These are phyloP conservation scores for Xylaria digitata DNA, from an alignment of 2,329 filamentous ascomycete genomes.

Conservation along the genomic window DNA sequence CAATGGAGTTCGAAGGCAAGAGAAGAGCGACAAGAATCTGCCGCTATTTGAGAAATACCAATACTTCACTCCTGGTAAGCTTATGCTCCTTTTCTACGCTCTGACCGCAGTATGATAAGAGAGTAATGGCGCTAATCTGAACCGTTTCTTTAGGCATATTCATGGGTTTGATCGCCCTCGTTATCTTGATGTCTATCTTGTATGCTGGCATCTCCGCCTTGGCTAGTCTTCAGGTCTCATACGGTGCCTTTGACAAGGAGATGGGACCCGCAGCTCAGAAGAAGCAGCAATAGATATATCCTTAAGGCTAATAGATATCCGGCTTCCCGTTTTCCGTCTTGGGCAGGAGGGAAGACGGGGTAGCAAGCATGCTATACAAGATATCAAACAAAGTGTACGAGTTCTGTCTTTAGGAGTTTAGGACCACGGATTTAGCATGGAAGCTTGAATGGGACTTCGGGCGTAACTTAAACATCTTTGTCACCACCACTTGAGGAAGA, in stretches of 20 bases:
- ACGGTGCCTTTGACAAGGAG: conserved; percentile 96
- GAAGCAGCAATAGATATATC: conserved; percentile 68
- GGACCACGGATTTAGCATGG: conserved; percentile 33
- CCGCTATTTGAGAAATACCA: conserved; percentile 92
- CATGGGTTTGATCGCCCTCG: conserved; percentile 78
- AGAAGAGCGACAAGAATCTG: conserved; percentile 58
- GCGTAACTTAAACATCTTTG: conserved; percentile 15
- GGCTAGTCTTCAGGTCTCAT: conserved; percentile 85
- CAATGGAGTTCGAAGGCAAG: conserved; percentile 48
- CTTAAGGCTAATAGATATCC: conserved; percentile 13
- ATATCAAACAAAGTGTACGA: conserved; percentile 36
- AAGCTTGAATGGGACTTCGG: conserved; percentile 26
- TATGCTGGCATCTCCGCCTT: conserved; percentile 82
- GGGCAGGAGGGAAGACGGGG: background rate
- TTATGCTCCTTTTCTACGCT: background rate
- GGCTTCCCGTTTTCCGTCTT: background rate
- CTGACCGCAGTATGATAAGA: conserved; percentile 11
- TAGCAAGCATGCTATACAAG: conserved; percentile 22
- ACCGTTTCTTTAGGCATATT: conserved; percentile 74
- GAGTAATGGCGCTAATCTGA: background rate
- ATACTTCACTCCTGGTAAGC: conserved; percentile 86
- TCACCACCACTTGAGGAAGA: conserved; percentile 11
- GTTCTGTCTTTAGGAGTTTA: conserved; percentile 35
- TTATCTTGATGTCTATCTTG: conserved; percentile 81
- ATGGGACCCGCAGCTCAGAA: conserved; percentile 90